Evolutionary conservation across 2,329 filamentous ascomycete genomes (phyloP), one percentile per base, ranked within the genome.

Genomic region (Reticulascus tulasneorum): DNA sequence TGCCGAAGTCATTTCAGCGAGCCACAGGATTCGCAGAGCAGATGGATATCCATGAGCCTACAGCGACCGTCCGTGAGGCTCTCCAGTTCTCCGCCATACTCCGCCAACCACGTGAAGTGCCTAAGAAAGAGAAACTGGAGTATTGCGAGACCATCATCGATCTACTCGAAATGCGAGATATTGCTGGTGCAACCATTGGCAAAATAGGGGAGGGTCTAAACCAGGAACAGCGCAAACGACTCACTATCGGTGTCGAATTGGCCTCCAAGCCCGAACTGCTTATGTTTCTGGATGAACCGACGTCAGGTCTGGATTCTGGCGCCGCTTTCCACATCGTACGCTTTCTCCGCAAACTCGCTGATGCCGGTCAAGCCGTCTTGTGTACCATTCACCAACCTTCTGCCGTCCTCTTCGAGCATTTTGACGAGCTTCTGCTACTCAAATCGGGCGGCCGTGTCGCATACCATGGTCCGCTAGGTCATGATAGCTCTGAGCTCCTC

Each of bases 1-100:
- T 84, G 11, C 84, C 87, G 35, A 76, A 73, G 26, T 85, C 82
- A 0, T 91, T 91, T 66, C 86, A 90, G 55, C 76, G 86, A 29
- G 86, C 86, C 50, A 89, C 84, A 1, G 86, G 86, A 18, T 91
- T 68, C 37, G 64, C 63, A 2, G 64, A 85, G 50, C 81, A 85
- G 47, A 75, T 77, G 59, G 81, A 85, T 46, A 69, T 85, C 3
- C 81, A 84, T 47, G 78, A 83, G 42, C 72, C 77, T 2, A 81
- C 77, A 0, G 67, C 78, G 1, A 86, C 82, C 0, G 79, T 86
- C 0, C 67, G 79, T 2, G 82, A 85, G 44, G 79, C 81, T 0
- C 59, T 85, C 0, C 70, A 71, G 19, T 84, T 86, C 50, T 82
- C 79, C 0, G 82, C 82, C 0, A 63, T 81, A 0, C 66, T 86